These are phyloP conservation scores for Fraxinus paxiana DNA, from an alignment of 305 asterid species.

Conservation along the genomic window DNA sequence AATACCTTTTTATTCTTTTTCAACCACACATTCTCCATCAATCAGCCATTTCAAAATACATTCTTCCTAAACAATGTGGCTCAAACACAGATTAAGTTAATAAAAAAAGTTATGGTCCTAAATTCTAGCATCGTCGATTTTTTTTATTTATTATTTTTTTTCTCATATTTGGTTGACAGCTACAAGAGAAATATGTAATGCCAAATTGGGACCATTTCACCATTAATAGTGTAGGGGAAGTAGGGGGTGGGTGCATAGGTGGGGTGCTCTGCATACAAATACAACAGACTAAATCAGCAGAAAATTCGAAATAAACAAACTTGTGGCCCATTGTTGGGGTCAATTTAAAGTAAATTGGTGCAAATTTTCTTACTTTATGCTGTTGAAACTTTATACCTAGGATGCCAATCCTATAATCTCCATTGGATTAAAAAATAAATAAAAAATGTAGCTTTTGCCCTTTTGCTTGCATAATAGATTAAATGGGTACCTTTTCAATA, in stretches of 20 bases:
- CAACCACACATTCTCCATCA: too few relatives aligned
- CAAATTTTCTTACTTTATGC: neutral
- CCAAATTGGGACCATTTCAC: neutral
- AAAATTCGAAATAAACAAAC: neutral
- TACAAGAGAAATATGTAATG: neutral
- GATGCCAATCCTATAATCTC: conserved; percentile 7
- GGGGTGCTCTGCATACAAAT: neutral
- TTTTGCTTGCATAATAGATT: neutral
- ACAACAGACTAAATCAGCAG: neutral
- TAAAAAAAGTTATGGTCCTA: neutral
- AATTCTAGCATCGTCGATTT: neutral
- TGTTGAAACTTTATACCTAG: neutral
- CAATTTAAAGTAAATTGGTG: conserved; percentile 2
- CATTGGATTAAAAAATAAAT: neutral
- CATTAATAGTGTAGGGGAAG: neutral
- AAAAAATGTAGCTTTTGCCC: neutral
- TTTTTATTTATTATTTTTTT: neutral
- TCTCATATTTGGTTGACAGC: neutral
- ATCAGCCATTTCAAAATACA: too few relatives aligned
- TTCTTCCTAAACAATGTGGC: too few relatives aligned
- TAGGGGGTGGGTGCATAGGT: neutral
- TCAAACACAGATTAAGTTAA: too few relatives aligned
- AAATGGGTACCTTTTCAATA: neutral
- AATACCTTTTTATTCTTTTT: too few relatives aligned
- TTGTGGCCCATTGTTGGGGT: neutral